A percentile compares a stretch with the other conserved stretches of the same genome.
Conservation (phyloP, 2,329 filamentous ascomycete species). For the Cladophialophora immunda region DNA sequence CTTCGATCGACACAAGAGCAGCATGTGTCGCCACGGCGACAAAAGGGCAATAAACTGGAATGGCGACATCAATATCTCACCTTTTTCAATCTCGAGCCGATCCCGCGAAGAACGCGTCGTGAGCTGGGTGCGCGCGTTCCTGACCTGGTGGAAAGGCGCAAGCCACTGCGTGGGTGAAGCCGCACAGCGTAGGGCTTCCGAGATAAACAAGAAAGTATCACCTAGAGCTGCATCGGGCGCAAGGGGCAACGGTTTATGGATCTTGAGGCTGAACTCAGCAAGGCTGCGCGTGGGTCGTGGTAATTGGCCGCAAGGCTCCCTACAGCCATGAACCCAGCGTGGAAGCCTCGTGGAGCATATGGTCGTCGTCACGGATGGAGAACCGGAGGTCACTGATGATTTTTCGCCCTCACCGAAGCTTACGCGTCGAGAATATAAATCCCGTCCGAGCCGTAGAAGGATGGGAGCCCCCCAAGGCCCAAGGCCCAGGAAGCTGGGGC, state of each 20-base stretch:
- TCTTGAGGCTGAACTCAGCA: slow-evolving; percentile 9
- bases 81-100: not conserved
- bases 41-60: not conserved
- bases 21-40: not conserved
- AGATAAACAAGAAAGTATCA: not conserved
- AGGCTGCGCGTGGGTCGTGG: slow-evolving; percentile 13
- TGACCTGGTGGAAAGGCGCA: too few species aligned
- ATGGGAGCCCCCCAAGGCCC: too few species aligned
- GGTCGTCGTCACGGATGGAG: not conserved
- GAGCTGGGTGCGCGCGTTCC: not conserved
- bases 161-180: too few species aligned
- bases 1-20: not conserved
- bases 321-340: not conserved
- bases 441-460: not conserved
- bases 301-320: slow-evolving; percentile 14
- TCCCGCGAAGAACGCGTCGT: not conserved
- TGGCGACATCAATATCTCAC: not conserved
- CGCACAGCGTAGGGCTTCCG: not conserved
- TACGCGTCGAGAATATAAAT: slow-evolving; percentile 18
- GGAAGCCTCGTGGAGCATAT: not conserved
- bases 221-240: not conserved
- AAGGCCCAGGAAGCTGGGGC: not conserved
- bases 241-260: not conserved
- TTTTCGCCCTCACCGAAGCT: slow-evolving; percentile 14
- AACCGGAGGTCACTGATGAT: not conserved